Conservation (phyloP, 768 basidiomycete genomes). For the Phaffia tasmanica region DNA sequence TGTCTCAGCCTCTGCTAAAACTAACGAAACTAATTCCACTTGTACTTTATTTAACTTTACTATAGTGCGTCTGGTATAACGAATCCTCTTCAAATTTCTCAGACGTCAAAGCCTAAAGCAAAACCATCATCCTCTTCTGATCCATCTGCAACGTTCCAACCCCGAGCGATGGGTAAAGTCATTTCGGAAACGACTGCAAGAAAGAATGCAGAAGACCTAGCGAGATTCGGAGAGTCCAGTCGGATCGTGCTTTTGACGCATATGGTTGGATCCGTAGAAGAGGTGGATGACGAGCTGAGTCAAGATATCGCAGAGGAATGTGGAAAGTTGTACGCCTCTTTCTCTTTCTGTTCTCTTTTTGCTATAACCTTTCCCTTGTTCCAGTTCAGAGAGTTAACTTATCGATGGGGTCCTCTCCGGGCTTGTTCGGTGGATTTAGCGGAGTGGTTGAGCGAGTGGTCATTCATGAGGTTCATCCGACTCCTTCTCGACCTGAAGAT, state of each 20-base stretch:
- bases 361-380: not conserved
- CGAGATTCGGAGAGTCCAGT: constrained; percentile 77
- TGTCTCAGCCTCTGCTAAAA: not conserved
- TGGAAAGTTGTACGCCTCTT: not conserved
- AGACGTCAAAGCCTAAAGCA: constrained; percentile 9
- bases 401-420: too few relatives aligned
- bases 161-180: constrained; percentile 55
- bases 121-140: not conserved
- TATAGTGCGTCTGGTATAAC: constrained; percentile 9
- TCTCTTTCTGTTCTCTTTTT: not conserved
- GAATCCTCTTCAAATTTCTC: constrained; percentile 6
- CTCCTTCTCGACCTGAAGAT: too few relatives aligned
- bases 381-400: too few relatives aligned
- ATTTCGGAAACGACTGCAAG: constrained; percentile 17
- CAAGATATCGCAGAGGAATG: constrained; percentile 61
- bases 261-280: constrained; percentile 66
- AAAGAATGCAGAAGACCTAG: constrained; percentile 51
- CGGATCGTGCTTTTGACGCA: constrained; percentile 81
- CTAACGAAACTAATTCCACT: not conserved
- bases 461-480: not conserved
- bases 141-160: constrained; percentile 42
- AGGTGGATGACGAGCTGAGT: constrained; percentile 70
- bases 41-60: not conserved
- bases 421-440: too few relatives aligned
- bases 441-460: constrained; percentile 5